Evolutionary conservation across 352 stramenopile species (phyloP), one percentile per base, ranked within the genome.

Genomic region (Phytopythium montanum): DNA sequence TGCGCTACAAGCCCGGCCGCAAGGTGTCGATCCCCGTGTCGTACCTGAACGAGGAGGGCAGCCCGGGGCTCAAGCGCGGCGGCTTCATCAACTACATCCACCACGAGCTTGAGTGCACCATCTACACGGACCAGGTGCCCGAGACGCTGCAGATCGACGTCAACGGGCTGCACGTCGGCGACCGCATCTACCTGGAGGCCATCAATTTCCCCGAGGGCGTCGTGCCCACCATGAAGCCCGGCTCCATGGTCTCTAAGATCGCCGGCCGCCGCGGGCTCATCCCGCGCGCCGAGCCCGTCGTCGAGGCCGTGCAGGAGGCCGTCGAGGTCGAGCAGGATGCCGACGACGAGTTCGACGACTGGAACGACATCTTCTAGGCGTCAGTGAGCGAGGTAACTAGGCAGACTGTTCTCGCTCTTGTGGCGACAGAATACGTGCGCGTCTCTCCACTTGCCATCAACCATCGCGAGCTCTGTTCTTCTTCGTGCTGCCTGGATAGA

Each of bases 41-140:
- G 54, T 95, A 95, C 67, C 64, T 97, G 60, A 98, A 98, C 64
- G 80, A 97, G 56, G 94, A 98, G 79, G 87, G 94, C 52, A 95
- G 79, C 36, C 91, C 90, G 14, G 93, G 92, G n/a, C 85, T 98
- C 70, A 98, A 98, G 78, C 84, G 90, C 33, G 92, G 94, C 62
- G 93, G 93, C 38, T 98, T 94, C 68, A 97, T 98, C 67, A 96
- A 94, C 77, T 79, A 93, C 75, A 93, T 96, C 56, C 63, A 88
- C 71, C 85, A 94, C 65, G 72, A 91, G 46, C 79, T 96, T 53
- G 81, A 92, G 58, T 96, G 87, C 72, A 71, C 61, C 59, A 77
- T 90, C 56, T 87, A 76, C 62, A 91, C 83, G 59, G 81, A 93
- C 51, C 61, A 83, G 36, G 82, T 96, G 59, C 87, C 87, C 7